Base-by-base conservation (phyloP, 306 rosid species). In the Potentilla sterilis region DNA sequence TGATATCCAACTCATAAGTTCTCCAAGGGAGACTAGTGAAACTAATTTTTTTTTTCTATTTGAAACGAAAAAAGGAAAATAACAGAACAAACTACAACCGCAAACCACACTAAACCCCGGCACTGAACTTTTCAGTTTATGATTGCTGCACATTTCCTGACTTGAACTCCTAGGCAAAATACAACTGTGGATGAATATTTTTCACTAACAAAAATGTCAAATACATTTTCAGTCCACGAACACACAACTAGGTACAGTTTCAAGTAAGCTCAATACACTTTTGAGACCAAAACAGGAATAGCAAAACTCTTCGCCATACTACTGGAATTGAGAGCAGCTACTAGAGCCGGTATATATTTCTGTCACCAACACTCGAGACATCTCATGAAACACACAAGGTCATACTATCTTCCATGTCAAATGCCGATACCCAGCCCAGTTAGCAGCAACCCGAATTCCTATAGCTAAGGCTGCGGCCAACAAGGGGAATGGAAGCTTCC, bases 391-490 rank as follows among this genome's bases (percentile, higher is more conserved):
- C 16, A 9, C 42, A 59, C 38, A 24, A 65, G 61, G 54, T 90
- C 83, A 92, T 18, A 81, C 93, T 66, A 85, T 84, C 96, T 87
- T 92, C 98, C 98, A 95, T 55, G 96, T 90, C 85, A 92, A 85
- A 87, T 95, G 97, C 66, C 97, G 84, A 72, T 95, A 85, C 19
- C 97, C 96, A 9, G 93, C 96, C 97, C 97, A 95, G 52, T 86
- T 90, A n/a, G 96, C 97, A 54, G 97, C 97, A 54, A 86, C 54
- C 51, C 68, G 91, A 68, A 90, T 83, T 69, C 99, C 97, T 28
- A 90, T 92, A n/a, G 97, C 93, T 37, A 92, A 86, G 70, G 91
- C 96, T 28, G 84, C 85, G 46, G 85, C 89, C 59, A 92, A 64
- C 79, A 95, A 81, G 9, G 99, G 99, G 79, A 88, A 21, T 7